Evolutionary conservation across 2,329 filamentous ascomycete species (phyloP).

Genomic region (Geosmithia flava): DNA sequence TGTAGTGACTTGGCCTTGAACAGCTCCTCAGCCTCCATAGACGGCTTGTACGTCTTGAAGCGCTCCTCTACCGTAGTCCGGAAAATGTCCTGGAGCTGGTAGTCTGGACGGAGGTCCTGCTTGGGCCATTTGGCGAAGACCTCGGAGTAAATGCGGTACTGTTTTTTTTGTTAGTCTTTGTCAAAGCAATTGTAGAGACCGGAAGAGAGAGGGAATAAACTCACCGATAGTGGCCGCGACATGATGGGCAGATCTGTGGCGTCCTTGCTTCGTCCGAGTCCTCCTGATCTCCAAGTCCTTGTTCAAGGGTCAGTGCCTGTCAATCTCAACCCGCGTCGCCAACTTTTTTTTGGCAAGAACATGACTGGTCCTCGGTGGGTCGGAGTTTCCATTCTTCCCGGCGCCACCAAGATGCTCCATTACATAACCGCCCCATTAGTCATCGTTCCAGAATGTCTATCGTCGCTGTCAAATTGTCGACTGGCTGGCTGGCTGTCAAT

Average conservation of each 20-base stretch:
- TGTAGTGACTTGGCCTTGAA: conserved; percentile 47
- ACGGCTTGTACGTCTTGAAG: conserved; percentile 16
- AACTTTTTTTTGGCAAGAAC: too few species aligned
- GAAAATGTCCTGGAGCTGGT: conserved; percentile 48
- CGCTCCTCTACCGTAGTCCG: conserved; percentile 20
- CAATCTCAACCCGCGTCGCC: neutral
- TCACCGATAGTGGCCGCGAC: neutral
- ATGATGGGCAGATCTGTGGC: neutral
- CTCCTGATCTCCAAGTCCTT: neutral
- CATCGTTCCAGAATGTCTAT: too few species aligned
- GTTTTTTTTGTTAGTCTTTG: neutral
- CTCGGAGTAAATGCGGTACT: conserved; percentile 24
- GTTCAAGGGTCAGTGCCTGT: neutral
- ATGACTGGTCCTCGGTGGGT: too few species aligned
- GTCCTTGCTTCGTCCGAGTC: neutral
- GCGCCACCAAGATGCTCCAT: too few species aligned
- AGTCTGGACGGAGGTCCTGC: conserved; percentile 48
- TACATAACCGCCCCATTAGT: too few species aligned
- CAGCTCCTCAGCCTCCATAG: conserved; percentile 34
- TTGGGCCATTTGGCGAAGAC: conserved; percentile 46
- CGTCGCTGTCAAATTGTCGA: too few species aligned
- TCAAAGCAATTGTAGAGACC: neutral
- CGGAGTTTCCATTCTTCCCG: too few species aligned
- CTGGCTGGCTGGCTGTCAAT: too few species aligned
- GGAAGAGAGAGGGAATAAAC: neutral